Evolutionary conservation across 192 early-diverging fungal genomes (phyloP), one percentile per base, ranked within the genome.

Genomic region (Coemansia sp.): DNA sequence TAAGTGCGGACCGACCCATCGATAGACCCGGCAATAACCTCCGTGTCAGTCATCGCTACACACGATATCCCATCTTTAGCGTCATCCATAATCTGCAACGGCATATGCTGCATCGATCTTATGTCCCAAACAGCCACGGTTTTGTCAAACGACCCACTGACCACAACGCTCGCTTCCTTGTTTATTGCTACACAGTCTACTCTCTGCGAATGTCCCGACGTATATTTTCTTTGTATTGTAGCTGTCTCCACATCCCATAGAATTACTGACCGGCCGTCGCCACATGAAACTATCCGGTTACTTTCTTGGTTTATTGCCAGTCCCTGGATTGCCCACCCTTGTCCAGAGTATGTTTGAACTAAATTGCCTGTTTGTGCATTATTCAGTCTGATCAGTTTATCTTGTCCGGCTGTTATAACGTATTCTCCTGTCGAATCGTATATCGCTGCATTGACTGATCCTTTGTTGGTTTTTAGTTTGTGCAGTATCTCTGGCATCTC

Each of bases 161-260:
- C 90, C 61, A 96, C 41, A 2, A 98, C 88, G 3, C 89, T 88
- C 6, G 87, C 90, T 5, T 94, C 90, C 5, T 69, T 73, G 72
- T 93, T 96, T 66, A 95, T 93, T 14, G 83, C 91, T 9, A 97
- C 90, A 20, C 91, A 85, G 72, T 97, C 96, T 6, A 98, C 86
- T 37, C 93, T 86, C 77, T 93, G 90, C 61, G 86, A 82, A 66
- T 99, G 97, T 3, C 91, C 94, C 5, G 61, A 63, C 1, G 88
- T 70, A 69, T 90, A 94, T 59, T 91, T 81, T 32, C 92, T 86
- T n/a, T 90, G 85, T 3, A 90, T 84, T 65, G 79, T 78, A 8
- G 92, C 93, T 4, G 89, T 88, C 14, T 73, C 71, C 2, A 97
- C 90, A 67, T 99, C 96, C 95, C 95, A 98, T 6, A 94, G 67